Conservation (phyloP, 1,284 basidiomycete species). For the Austroboletus rostrupii region DNA sequence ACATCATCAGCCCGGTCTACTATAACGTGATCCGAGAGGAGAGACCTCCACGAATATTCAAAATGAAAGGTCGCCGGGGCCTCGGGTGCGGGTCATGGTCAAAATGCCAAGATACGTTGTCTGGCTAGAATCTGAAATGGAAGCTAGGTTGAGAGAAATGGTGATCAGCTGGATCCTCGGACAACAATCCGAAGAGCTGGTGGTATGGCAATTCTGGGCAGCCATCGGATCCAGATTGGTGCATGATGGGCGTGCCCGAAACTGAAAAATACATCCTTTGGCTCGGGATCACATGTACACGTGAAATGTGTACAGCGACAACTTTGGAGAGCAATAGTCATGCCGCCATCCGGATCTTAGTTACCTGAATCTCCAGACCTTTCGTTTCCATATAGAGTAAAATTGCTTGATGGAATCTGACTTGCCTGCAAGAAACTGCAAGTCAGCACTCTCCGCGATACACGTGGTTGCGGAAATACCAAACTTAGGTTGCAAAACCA, state of each 20-base stretch:
- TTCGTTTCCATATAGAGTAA: constrained; percentile 9
- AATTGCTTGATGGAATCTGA: constrained; percentile 2
- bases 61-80: constrained; percentile 5
- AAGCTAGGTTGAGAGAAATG: not conserved
- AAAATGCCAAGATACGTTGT: not conserved
- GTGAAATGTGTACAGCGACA: not conserved
- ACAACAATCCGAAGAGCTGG: constrained; percentile 1
- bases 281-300: not conserved
- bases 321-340: not conserved
- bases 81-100: not conserved
- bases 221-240: not conserved
- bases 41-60: constrained; percentile 2
- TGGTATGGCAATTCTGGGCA: not conserved
- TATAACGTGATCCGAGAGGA: not conserved
- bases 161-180: not conserved
- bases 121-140: not conserved
- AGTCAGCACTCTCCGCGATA: not conserved
- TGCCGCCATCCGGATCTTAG: constrained; percentile 14
- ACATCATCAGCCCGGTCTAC: not conserved
- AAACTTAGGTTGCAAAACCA: not conserved
- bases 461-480: constrained; percentile 7
- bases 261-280: constrained; percentile 1
- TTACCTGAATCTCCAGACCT: constrained; percentile 1
- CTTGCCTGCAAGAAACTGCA: not conserved
- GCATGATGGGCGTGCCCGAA: not conserved